Percentiles rank a stretch among this genome's conserved stretches.
Conservation (phyloP, 331 rosid genomes). For the Pyracantha coccinea region DNA sequence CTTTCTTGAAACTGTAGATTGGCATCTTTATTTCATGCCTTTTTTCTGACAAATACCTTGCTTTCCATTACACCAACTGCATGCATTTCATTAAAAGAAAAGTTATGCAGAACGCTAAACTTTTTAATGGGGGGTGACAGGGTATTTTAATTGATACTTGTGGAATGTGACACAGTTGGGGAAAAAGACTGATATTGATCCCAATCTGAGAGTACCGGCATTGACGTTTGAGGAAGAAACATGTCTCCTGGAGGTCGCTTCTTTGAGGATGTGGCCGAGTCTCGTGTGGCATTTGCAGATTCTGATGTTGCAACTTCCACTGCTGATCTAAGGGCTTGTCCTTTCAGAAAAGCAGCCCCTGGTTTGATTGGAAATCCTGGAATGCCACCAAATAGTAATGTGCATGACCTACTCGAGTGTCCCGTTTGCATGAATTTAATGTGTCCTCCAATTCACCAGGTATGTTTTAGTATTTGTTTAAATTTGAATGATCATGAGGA, state of each 20-base stretch:
- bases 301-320: slow-evolving; percentile 22
- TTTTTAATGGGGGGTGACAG: slow-evolving; percentile 7
- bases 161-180: not conserved
- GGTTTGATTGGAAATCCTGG: slow-evolving; percentile 22
- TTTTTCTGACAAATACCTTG: slow-evolving; percentile 9
- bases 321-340: slow-evolving; percentile 26
- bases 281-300: slow-evolving; percentile 21
- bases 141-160: not conserved
- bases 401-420: slow-evolving; percentile 47
- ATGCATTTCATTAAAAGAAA: not conserved
- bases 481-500: not conserved
- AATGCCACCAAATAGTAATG: slow-evolving; percentile 24
- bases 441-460: slow-evolving; percentile 59
- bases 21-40: not conserved
- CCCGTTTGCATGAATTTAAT: slow-evolving; percentile 53
- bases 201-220: slow-evolving; percentile 2
- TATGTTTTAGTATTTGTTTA: slow-evolving; percentile 5
- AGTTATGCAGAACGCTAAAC: not conserved
- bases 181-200: slow-evolving; percentile 4
- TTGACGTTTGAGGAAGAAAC: slow-evolving; percentile 16
- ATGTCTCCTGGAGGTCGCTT: slow-evolving; percentile 31
- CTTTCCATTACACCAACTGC: not conserved
- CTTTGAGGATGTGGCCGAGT: slow-evolving; percentile 27
- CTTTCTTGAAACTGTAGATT: slow-evolving; percentile 12
- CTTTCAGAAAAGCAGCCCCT: slow-evolving; percentile 16